Evolutionary conservation across 176 grass and related monocot species (phyloP), one percentile per base, ranked within the genome.

Genomic region (Stipa capillata): DNA sequence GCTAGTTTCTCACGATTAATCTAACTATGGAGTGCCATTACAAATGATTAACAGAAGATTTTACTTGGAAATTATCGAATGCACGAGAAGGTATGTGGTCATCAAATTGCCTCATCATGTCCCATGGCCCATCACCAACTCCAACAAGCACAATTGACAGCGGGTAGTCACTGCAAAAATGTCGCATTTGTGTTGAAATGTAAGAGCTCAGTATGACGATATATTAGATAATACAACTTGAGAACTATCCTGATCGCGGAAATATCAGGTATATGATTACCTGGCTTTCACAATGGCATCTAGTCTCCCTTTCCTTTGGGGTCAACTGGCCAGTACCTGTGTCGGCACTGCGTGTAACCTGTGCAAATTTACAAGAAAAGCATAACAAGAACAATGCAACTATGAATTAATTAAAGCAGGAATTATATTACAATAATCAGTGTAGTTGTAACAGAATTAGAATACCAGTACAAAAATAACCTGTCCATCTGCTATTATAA

Each of bases 401-500:
- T 76, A 28, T 3, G 31, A 39, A 8, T 14, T 6, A 6, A 76
- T 12, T n/a, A 77, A 33, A 27, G 52, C 18, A 52, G 12, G 18
- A 39, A 63, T 17, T 57, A 56, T 9, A 6, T 68, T 52, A 20
- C 15, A n/a, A 8, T 14, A 41, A n/a, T 53, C 37, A 51, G 6
- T 6, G n/a, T 13, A 51, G 32, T 12, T 21, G 15, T 25, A 51
- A 27, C 8, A 62, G 25, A 77, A 70, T 20, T 35, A 9, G 44
- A 60, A 16, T 54, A 52, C 2, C 39, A 63, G 49, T 18, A 48
- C 2, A 29, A 27, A 0, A 79, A 49, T 23, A 93, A 97, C 90
- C 88, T 97, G 94, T 85, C 94, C 88, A 85, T 93, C 94, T 77
- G 86, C 94, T 77, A 93, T 93, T 67, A 93, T 91, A 65, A 97